A percentile compares a stretch with the other conserved stretches of the same genome.
These are phyloP conservation scores for Citrus australasica DNA, from an alignment of 345 rosid species.

Conservation along the genomic window DNA sequence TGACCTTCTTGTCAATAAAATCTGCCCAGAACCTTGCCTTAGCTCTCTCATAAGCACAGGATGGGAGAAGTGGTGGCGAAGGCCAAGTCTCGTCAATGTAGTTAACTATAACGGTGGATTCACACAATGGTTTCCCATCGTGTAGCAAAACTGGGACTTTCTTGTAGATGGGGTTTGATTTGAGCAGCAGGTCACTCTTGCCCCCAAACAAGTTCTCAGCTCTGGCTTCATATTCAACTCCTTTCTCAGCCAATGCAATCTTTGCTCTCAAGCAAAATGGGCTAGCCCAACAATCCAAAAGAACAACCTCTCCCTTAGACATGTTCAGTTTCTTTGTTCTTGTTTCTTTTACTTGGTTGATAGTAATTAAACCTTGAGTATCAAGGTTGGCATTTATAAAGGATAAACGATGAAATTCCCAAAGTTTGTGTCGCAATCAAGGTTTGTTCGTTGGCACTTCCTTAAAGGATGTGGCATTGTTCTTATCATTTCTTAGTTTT, in stretches of 20 bases:
- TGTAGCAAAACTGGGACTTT: slow-evolving; percentile 67
- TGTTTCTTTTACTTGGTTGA: not conserved
- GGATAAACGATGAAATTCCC: not conserved
- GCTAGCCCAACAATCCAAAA: slow-evolving; percentile 50
- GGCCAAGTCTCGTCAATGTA: slow-evolving; percentile 73
- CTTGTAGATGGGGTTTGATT: slow-evolving; percentile 61
- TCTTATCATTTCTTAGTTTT: not conserved
- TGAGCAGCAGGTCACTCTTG: slow-evolving; percentile 56
- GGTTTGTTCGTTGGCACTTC: not conserved
- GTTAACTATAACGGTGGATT: slow-evolving; percentile 47
- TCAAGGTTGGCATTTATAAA: not conserved
- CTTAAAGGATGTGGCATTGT: not conserved
- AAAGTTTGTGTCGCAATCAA: not conserved
- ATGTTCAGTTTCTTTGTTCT: not conserved
- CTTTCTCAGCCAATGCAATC: slow-evolving; percentile 59
- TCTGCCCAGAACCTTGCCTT: slow-evolving; percentile 74
- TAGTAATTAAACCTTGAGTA: not conserved
- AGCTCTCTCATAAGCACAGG: slow-evolving; percentile 43
- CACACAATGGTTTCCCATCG: slow-evolving; percentile 62
- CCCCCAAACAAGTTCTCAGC: slow-evolving; percentile 49
- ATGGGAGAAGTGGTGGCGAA: slow-evolving; percentile 45
- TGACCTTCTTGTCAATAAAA: slow-evolving; percentile 67
- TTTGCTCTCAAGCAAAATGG: slow-evolving; percentile 4
- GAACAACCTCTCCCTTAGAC: slow-evolving; percentile 33
- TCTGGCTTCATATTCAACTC: slow-evolving; percentile 35